phyloP scores from a whole-genome alignment of 306 rosid species.

The Cucumis hystrix region DNA sequence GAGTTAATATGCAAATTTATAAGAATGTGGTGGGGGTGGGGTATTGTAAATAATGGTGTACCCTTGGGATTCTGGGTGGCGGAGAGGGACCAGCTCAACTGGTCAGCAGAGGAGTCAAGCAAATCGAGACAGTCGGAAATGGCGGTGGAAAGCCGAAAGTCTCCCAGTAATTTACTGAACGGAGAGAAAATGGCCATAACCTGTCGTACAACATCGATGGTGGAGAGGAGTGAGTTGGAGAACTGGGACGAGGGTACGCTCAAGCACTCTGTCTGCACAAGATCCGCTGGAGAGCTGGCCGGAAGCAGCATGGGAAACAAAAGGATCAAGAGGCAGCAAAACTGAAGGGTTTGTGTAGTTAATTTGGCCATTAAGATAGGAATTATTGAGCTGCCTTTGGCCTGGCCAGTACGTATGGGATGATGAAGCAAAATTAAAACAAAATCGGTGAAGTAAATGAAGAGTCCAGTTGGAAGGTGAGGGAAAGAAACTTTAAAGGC shows the following conservation, averaged over 20 bases:
- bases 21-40: no score
- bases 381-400: not conserved
- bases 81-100: constrained; percentile 37
- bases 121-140: constrained; percentile 58
- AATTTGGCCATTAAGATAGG: not conserved
- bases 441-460: not conserved
- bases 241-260: constrained; percentile 35
- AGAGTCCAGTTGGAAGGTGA: constrained; percentile 36
- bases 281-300: not conserved
- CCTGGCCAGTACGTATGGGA: no score
- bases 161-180: constrained; percentile 19
- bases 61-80: constrained; percentile 45
- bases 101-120: constrained; percentile 45
- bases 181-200: constrained; percentile 39
- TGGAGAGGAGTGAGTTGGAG: constrained; percentile 13
- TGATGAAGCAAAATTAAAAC: not conserved
- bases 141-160: constrained; percentile 47
- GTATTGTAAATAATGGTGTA: no score
- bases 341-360: not conserved
- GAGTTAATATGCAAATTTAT: no score
- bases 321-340: not conserved
- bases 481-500: constrained; percentile 46
- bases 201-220: constrained; percentile 14
- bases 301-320: not conserved
- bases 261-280: constrained; percentile 15